These are phyloP conservation scores for Wickerhamomyces sp. DNA, from an alignment of 1,139 yeast species.

Conservation along the genomic window DNA sequence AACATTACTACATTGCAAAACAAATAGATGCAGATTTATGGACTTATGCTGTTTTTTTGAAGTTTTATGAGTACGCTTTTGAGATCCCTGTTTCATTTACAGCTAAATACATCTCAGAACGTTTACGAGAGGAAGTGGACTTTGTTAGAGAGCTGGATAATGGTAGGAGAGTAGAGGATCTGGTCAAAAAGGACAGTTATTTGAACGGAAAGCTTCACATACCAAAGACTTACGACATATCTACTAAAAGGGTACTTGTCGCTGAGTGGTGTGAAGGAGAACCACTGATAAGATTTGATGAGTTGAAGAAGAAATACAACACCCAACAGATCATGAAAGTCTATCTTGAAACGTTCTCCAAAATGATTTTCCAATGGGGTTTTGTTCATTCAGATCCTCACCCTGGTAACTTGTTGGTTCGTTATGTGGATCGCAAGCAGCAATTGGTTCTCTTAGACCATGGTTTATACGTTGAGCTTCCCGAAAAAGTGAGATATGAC, in stretches of 20 bases:
- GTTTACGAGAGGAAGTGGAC: constrained; percentile 56
- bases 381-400: constrained; percentile 59
- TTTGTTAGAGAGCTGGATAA: constrained; percentile 54
- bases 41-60: constrained; percentile 50
- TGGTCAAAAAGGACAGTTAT: constrained; percentile 31
- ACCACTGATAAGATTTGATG: constrained; percentile 42
- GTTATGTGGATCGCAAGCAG: constrained; percentile 41
- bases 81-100: constrained; percentile 58
- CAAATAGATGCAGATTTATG: constrained; percentile 85
- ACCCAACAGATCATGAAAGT: constrained; percentile 43
- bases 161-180: constrained; percentile 31
- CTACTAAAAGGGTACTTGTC: constrained; percentile 49
- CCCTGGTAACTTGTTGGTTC: constrained; percentile 67
- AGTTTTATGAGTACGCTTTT: constrained; percentile 52
- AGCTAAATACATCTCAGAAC: constrained; percentile 52
- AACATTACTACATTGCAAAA: constrained; percentile 91
- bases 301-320: constrained; percentile 38
- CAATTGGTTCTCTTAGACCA: constrained; percentile 71
- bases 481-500: constrained; percentile 45
- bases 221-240: constrained; percentile 46
- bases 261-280: constrained; percentile 79
- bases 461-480: constrained; percentile 59
- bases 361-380: constrained; percentile 72
- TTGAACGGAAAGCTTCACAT: constrained; percentile 39
- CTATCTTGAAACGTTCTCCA: constrained; percentile 52